phyloP scores from a whole-genome alignment of 2,329 filamentous ascomycete genomes.

The Endoconidiophora laricicola region DNA sequence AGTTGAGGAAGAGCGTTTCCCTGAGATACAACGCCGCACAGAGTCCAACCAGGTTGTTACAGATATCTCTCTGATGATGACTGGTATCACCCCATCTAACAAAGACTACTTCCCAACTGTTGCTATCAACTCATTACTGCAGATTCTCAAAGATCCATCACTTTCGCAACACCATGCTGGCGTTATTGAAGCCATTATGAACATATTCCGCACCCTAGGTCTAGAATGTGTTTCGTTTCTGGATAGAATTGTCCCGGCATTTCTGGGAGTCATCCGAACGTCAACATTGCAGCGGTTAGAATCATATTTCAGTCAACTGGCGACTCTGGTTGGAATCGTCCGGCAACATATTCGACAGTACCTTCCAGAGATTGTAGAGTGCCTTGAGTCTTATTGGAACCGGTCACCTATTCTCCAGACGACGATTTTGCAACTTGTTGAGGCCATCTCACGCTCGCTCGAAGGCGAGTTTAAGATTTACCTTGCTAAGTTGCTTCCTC shows the following conservation, averaged over 20 bases:
- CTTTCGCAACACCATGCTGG: conserved; percentile 79
- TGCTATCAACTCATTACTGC: conserved; percentile 86
- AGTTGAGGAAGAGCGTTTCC: conserved; percentile 70
- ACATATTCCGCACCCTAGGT: conserved; percentile 90
- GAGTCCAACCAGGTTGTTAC: conserved; percentile 51
- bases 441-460: conserved; percentile 81
- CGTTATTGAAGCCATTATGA: conserved; percentile 96
- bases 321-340: conserved; percentile 84
- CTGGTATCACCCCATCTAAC: conserved; percentile 83
- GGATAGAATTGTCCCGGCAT: conserved; percentile 84
- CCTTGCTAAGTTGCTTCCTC: conserved; percentile 68
- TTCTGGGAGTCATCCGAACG: conserved; percentile 72
- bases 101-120: conserved; percentile 98
- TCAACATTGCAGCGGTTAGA: conserved; percentile 66
- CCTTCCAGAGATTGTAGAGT: conserved; percentile 68
- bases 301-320: conserved; percentile 94
- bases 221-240: conserved; percentile 93
- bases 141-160: conserved; percentile 81
- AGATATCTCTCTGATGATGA: conserved; percentile 96
- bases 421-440: conserved; percentile 81
- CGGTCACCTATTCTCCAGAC: conserved; percentile 64
- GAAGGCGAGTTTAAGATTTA: conserved; percentile 98
- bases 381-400: conserved; percentile 84
- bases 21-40: conserved; percentile 52
- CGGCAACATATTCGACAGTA: conserved; percentile 91